Percentiles rank a stretch among this genome's conserved stretches.
These are phyloP conservation scores for Salvia sclarea DNA, from an alignment of 305 asterid species.

Conservation along the genomic window DNA sequence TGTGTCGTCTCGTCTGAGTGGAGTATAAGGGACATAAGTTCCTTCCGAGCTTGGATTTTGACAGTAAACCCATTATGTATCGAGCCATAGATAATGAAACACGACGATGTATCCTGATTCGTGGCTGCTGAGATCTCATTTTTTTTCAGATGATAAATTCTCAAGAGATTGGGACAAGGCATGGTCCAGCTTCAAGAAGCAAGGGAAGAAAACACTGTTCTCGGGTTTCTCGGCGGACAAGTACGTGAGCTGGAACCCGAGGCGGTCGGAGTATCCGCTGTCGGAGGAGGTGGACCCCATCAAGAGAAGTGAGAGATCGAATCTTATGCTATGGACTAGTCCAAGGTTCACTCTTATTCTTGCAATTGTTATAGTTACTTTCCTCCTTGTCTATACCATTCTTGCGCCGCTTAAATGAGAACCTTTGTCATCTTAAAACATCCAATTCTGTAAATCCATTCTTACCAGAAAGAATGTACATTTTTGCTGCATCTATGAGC, in stretches of 20 bases:
- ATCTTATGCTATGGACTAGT: constrained; percentile 87
- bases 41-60: too few species aligned
- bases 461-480: neutral
- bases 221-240: constrained; percentile 70
- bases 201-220: constrained; percentile 69
- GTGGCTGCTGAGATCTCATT: neutral
- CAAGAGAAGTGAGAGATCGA: constrained; percentile 82
- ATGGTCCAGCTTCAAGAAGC: constrained; percentile 81
- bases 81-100: neutral
- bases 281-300: constrained; percentile 96
- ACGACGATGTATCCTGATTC: neutral
- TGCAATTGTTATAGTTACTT: constrained; percentile 71
- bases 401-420: constrained; percentile 60
- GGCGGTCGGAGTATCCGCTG: constrained; percentile 68
- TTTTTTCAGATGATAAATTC: constrained; percentile 51
- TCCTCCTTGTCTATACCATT: constrained; percentile 73
- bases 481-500: neutral
- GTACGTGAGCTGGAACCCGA: constrained; percentile 93
- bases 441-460: constrained; percentile 30
- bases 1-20: neutral
- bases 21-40: neutral
- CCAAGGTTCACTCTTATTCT: constrained; percentile 65
- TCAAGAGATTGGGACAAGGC: constrained; percentile 95
- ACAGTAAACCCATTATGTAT: neutral
- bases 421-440: neutral